Percentiles rank a stretch among this genome's conserved stretches.
Conservation (phyloP, 2,329 filamentous ascomycete genomes). For the Ophiocordyceps robertsii region DNA sequence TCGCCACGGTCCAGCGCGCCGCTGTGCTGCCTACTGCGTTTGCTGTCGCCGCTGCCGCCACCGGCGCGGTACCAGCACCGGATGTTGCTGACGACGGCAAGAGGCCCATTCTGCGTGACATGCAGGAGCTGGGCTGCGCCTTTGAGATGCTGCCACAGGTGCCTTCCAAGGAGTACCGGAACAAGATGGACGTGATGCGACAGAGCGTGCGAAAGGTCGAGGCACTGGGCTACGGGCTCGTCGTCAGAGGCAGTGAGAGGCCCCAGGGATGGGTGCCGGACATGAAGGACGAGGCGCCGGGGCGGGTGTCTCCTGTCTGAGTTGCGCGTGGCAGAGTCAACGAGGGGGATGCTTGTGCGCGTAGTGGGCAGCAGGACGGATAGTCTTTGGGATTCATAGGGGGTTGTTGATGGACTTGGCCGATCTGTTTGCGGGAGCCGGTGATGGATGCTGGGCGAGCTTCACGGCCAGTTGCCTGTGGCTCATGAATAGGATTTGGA, state of each 20-base stretch:
- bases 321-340: background rate
- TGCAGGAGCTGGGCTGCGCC: constrained; percentile 62
- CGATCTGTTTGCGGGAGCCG: no score
- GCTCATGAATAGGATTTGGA: no score
- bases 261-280: constrained; percentile 91
- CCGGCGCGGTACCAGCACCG: constrained; percentile 15
- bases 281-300: constrained; percentile 27
- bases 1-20: constrained; percentile 73
- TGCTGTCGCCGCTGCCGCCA: background rate
- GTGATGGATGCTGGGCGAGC: no score
- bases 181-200: constrained; percentile 79
- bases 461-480: no score
- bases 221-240: constrained; percentile 73
- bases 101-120: constrained; percentile 61
- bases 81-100: constrained; percentile 10
- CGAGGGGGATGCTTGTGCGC: no score
- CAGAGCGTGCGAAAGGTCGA: constrained; percentile 91
- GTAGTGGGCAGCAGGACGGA: no score
- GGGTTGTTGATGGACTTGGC: no score
- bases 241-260: constrained; percentile 74
- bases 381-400: no score
- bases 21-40: constrained; percentile 14
- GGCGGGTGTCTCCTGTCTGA: constrained; percentile 14
- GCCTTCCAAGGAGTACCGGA: constrained; percentile 44
- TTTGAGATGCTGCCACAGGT: constrained; percentile 61